Evolutionary conservation across 1,139 yeast species (phyloP), one percentile per base, ranked within the genome.

Genomic region (Saccharomycopsis phalli): DNA sequence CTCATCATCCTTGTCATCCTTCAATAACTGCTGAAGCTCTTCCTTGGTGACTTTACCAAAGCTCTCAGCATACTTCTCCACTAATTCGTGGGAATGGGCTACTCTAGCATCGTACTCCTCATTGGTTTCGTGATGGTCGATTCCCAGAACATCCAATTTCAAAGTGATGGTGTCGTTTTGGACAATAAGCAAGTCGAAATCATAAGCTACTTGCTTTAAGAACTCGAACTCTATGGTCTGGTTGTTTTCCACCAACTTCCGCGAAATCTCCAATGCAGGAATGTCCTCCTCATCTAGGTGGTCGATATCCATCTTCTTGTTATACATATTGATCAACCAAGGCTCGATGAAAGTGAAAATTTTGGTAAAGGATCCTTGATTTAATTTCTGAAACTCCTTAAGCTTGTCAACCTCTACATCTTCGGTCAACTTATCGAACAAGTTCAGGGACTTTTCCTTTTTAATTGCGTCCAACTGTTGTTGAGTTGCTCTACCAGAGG

Each of bases 91-190:
- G 26, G 34, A 40, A 11, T 20, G n/a, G 8, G 50, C 48, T 11
- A 60, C 51, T 50, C 86, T 67, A 38, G 68, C 74, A 17, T 68
- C 65, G 46, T 66, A 74, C 37, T 78, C 86, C 37, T 77, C 87
- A 3, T 68, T 71, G 2, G 78, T 64, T 56, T 81, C 88, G 47
- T 66, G 59, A 26, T 76, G 76, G 45, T 76, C 71, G 32, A 82
- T 68, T 4, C 94, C 93, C 55, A 81, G 93, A 48, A 81, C 63
- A 53, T 83, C 94, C 33, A 84, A 60, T 50, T 68, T 75, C 17
- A 80, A 71, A 31, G 62, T 63, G 11, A 41, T 34, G 6, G 33
- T n/a, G 49, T 74, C 71, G 13, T 81, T 74, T 54, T 81, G 88
- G 25, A 78, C 67, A 38, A 81, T 66, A 40, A 80, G 63, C 32